A percentile compares a stretch with the other conserved stretches of the same genome.
These are phyloP conservation scores for Tylopilus vinaceipallidus DNA, from an alignment of 768 basidiomycete species.

Conservation along the genomic window DNA sequence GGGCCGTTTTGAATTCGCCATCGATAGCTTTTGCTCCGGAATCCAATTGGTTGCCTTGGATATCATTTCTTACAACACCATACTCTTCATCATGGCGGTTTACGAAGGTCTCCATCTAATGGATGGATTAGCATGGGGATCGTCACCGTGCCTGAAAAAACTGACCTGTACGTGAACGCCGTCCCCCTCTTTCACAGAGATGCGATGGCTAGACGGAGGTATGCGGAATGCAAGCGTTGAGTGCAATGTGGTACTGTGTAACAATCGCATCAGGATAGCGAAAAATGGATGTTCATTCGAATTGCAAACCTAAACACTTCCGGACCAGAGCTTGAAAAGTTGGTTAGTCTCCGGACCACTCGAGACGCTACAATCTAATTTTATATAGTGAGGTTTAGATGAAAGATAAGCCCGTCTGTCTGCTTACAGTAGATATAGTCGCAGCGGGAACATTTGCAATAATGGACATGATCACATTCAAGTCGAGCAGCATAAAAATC, in stretches of 20 bases:
- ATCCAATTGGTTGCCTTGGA: slow-evolving; percentile 48
- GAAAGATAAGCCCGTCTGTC: too few species aligned
- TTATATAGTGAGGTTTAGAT: too few species aligned
- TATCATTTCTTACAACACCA: slow-evolving; percentile 54
- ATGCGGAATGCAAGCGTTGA: slow-evolving; percentile 63
- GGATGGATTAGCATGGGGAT: too few species aligned
- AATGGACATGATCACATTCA: slow-evolving; percentile 72
- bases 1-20: slow-evolving; percentile 63
- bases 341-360: slow-evolving; percentile 62
- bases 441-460: slow-evolving; percentile 74
- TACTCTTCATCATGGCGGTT: slow-evolving; percentile 48
- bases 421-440: slow-evolving; percentile 59
- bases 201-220: slow-evolving; percentile 27
- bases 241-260: slow-evolving; percentile 39
- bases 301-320: slow-evolving; percentile 52
- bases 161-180: slow-evolving; percentile 62
- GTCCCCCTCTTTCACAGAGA: slow-evolving; percentile 39
- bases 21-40: slow-evolving; percentile 57
- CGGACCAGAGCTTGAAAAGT: slow-evolving; percentile 47
- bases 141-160: slow-evolving; percentile 8
- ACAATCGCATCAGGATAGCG: slow-evolving; percentile 5
- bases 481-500: slow-evolving; percentile 64
- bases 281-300: slow-evolving; percentile 21
- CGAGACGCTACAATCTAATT: slow-evolving; percentile 66
- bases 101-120: slow-evolving; percentile 69